Conservation (phyloP, 805 yeast species). For the Torulaspora indica region DNA sequence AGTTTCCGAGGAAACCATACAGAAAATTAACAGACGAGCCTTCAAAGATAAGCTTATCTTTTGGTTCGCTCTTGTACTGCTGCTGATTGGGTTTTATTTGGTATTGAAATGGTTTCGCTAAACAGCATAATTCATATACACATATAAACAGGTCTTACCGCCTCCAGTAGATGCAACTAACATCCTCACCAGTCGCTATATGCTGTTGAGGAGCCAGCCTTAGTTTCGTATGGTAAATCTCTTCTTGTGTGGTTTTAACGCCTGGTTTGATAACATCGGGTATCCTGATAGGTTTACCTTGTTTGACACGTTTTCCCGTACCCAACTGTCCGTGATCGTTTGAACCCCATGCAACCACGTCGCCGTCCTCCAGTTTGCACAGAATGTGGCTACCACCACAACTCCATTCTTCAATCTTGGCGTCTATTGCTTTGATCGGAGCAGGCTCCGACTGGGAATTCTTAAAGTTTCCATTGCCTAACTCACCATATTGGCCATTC, state of each 20-base stretch:
- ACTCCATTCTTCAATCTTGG: conserved; percentile 47
- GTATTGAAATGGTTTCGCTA: conserved; percentile 53
- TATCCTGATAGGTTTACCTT: conserved; percentile 48
- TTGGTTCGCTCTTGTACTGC: conserved; percentile 62
- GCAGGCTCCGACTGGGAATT: conserved; percentile 71
- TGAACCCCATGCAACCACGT: conserved; percentile 77
- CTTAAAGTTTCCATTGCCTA: conserved; percentile 71
- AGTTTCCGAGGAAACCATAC: conserved; percentile 77
- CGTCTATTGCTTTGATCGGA: conserved; percentile 46
- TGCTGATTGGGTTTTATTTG: conserved; percentile 60
- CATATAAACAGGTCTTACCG: conserved; percentile 8
- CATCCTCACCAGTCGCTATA: conserved; percentile 55
- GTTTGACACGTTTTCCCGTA: conserved; percentile 65
- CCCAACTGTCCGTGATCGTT: conserved; percentile 82
- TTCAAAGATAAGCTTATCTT: conserved; percentile 83
- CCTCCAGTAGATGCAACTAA: conserved; percentile 61
- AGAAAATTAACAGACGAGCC: conserved; percentile 73
- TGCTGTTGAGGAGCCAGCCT: conserved; percentile 50
- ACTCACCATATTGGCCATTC: conserved; percentile 77
- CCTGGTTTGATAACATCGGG: conserved; percentile 59
- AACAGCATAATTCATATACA: neutral
- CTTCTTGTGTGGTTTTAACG: conserved; percentile 17
- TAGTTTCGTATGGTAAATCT: conserved; percentile 39
- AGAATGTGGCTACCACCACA: conserved; percentile 64
- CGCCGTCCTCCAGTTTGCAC: conserved; percentile 55